Evolutionary conservation across 805 yeast genomes (phyloP), one percentile per base, ranked within the genome.

Genomic region (Yamadazyma tumulicola): DNA sequence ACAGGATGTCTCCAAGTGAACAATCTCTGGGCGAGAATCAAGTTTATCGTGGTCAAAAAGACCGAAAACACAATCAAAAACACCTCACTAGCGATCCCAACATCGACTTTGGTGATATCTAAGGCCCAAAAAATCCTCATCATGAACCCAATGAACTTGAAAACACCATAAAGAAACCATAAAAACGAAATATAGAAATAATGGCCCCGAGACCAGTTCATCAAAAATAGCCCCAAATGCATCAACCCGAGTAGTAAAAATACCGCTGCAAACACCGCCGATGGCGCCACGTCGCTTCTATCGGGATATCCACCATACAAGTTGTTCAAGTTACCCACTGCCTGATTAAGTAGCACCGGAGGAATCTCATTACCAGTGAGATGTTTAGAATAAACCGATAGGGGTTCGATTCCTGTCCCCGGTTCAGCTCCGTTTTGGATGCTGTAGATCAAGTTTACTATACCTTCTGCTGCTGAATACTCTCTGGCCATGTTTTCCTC

Each of bases 1-100:
- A 74, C 77, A 10, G 91, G 89, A 52, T 83, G 88, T 52, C 81
- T 67, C 84, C 87, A 80, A 4, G 85, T 79, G 56, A 81, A 80
- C 20, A 82, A 61, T 57, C 89, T 73, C 54, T 81, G 87, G 4
- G 85, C 85, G 30, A 82, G 57, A 14, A 80, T 70, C 53, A 80
- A 63, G 51, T 78, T 79, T 47, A 76, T 67, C 2, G 81, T 67
- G 15, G 77, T 74, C 29, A 82, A 51, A 22, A 77, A 54, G 4
- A 79, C 72, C 13, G 74, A 66, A 4, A 85, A 77, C 5, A 79
- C 61, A 47, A 77, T 69, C 19, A 72, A 49, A 36, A 82, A 69
- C 15, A 79, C 75, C 31, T 69, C 74, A 1, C 77, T 64, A 2
- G 84, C 69, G 28, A 82, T 61, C 23, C 85, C 89, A 11, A 57